phyloP scores from a whole-genome alignment of 169 alveolate species.

The Plasmodium billcollinsi region DNA sequence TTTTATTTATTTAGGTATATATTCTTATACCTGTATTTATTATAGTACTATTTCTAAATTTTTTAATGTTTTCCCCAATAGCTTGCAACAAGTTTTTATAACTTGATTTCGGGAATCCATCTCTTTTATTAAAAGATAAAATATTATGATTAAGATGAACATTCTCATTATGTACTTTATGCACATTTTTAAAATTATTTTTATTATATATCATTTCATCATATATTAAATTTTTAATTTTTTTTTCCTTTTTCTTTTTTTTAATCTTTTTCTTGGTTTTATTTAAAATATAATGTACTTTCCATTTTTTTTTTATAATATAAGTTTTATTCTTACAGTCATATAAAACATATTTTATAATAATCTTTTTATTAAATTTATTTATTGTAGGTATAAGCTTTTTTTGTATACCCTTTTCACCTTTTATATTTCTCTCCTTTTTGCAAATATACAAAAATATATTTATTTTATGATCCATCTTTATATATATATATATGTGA shows the following conservation, averaged over 20 bases:
- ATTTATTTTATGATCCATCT: slow-evolving; percentile 44
- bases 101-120: background rate
- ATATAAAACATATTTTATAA: slow-evolving; percentile 23
- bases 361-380: slow-evolving; percentile 25
- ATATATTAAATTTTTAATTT: background rate
- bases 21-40: slow-evolving; percentile 52
- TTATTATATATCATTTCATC: background rate
- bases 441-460: slow-evolving; percentile 47
- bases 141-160: background rate
- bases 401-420: slow-evolving; percentile 28
- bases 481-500: background rate
- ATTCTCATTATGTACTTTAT: background rate
- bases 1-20: no score
- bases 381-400: slow-evolving; percentile 30
- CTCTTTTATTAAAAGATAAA: background rate
- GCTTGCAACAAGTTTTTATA: slow-evolving; percentile 19
- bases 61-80: slow-evolving; percentile 12
- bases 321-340: slow-evolving; percentile 21
- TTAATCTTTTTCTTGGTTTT: slow-evolving; percentile 21
- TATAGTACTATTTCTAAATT: slow-evolving; percentile 22
- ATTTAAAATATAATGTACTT: slow-evolving; percentile 30
- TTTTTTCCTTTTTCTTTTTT: background rate
- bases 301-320: slow-evolving; percentile 64
- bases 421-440: slow-evolving; percentile 16
- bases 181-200: background rate